A percentile compares a stretch with the other conserved stretches of the same genome.
Conservation (phyloP, 208 protist species). For the Wallacemonas sp. region DNA sequence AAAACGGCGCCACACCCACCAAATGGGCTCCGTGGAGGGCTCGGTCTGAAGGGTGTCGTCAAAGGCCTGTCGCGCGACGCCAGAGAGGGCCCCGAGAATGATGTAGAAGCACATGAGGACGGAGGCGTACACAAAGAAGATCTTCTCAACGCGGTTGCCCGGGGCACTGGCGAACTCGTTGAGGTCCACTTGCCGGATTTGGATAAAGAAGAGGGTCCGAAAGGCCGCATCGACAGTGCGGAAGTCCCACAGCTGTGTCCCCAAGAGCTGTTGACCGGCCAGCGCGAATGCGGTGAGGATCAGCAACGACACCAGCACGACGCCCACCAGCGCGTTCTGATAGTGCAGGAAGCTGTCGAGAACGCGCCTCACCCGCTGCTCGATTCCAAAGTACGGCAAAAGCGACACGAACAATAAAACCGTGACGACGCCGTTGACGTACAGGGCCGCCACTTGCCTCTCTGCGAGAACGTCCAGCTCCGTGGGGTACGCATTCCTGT, state of each 20-base stretch:
- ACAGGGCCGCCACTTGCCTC: constrained; percentile 14
- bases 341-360: constrained; percentile 23
- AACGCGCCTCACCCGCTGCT: constrained; percentile 8
- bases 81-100: constrained; percentile 6
- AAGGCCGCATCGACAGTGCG: constrained; percentile 35
- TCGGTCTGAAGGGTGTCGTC: constrained; percentile 2
- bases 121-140: constrained; percentile 37
- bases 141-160: constrained; percentile 8
- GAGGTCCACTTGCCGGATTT: constrained; percentile 49
- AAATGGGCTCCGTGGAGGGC: constrained; percentile 4
- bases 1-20: constrained; percentile 11
- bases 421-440: constrained; percentile 27
- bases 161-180: constrained; percentile 18
- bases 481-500: constrained; percentile 19
- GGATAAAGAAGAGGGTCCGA: constrained; percentile 35
- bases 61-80: constrained; percentile 1
- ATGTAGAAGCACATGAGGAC: constrained; percentile 37
- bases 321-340: constrained; percentile 29
- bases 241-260: constrained; percentile 36
- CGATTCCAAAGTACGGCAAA: constrained; percentile 19
- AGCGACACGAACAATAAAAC: constrained; percentile 32
- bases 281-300: constrained; percentile 38
- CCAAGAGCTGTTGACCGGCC: constrained; percentile 31
- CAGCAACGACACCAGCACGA: constrained; percentile 37
- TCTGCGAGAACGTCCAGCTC: constrained; percentile 20